Evolutionary conservation across 495 filamentous ascomycete species (phyloP).

Genomic region (Evernia prunastri): DNA sequence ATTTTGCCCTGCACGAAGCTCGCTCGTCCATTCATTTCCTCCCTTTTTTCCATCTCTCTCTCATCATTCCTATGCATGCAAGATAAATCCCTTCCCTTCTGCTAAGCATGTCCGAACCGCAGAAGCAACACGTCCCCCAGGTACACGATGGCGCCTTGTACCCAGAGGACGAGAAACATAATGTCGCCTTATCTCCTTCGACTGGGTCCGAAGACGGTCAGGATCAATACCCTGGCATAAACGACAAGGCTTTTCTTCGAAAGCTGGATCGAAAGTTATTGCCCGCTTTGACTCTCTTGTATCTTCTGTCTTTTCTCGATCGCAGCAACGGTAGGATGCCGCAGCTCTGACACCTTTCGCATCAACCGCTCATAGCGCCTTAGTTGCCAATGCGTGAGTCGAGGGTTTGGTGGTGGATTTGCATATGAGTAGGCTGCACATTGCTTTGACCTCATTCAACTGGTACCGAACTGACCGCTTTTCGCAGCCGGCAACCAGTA

Average conservation of each 20-base stretch:
- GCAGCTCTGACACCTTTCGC: background rate
- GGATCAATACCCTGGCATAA: slow-evolving; percentile 27
- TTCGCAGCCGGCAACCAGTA: slow-evolving; percentile 58
- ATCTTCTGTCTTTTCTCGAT: slow-evolving; percentile 68
- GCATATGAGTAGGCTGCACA: slow-evolving; percentile 45
- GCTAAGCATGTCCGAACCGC: background rate
- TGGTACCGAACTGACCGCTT: background rate
- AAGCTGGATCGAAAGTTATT: slow-evolving; percentile 61
- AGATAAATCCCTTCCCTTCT: background rate
- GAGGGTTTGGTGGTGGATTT: slow-evolving; percentile 61
- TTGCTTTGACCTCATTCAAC: background rate
- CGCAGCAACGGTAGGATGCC: slow-evolving; percentile 56
- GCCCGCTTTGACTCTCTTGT: slow-evolving; percentile 61
- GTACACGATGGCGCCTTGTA: background rate
- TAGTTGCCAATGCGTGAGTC: slow-evolving; percentile 50
- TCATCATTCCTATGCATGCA: background rate
- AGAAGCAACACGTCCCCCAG: background rate
- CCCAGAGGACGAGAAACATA: background rate
- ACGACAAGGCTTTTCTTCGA: slow-evolving; percentile 56
- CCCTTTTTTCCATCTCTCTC: background rate
- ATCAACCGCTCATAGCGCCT: slow-evolving; percentile 18
- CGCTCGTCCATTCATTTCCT: background rate
- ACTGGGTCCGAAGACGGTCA: background rate
- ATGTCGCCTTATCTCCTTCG: background rate
- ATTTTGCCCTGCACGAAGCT: background rate